Evolutionary conservation across 192 early-diverging fungal species (phyloP).

Genomic region (Gonapodya prolifera): DNA sequence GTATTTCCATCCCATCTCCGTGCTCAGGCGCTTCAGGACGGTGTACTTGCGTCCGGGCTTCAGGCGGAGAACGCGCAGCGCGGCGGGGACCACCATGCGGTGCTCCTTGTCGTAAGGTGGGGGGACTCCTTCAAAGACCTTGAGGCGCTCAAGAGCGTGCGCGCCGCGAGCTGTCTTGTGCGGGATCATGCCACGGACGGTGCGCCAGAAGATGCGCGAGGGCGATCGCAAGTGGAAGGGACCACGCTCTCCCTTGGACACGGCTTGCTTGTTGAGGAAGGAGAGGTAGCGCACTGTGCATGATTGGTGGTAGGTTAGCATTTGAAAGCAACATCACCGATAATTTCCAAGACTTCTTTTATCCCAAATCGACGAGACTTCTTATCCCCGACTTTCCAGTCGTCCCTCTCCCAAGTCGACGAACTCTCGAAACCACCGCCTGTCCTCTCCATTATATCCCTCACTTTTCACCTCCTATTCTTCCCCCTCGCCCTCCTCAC

Average conservation of each 20-base stretch:
- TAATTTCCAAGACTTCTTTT: too few species aligned
- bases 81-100: conserved; percentile 93
- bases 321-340: too few species aligned
- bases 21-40: conserved; percentile 79
- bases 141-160: conserved; percentile 90
- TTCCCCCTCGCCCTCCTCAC: background rate
- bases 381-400: too few species aligned
- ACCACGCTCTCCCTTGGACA: conserved; percentile 93
- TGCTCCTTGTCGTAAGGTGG: conserved; percentile 94
- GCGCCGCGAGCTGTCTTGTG: conserved; percentile 99
- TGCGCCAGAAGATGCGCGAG: conserved; percentile 91
- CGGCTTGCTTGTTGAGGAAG: conserved; percentile 95
- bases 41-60: conserved; percentile 98
- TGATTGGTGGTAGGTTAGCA: background rate
- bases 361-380: too few species aligned
- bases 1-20: conserved; percentile 99
- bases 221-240: conserved; percentile 99
- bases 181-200: conserved; percentile 96
- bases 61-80: conserved; percentile 92
- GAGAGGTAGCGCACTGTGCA: conserved; percentile 87
- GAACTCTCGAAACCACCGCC: too few species aligned
- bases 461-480: too few species aligned
- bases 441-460: too few species aligned
- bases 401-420: too few species aligned
- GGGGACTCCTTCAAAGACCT: conserved; percentile 99